Conservation (phyloP, 495 filamentous ascomycete species). For the Poronia punctata region DNA sequence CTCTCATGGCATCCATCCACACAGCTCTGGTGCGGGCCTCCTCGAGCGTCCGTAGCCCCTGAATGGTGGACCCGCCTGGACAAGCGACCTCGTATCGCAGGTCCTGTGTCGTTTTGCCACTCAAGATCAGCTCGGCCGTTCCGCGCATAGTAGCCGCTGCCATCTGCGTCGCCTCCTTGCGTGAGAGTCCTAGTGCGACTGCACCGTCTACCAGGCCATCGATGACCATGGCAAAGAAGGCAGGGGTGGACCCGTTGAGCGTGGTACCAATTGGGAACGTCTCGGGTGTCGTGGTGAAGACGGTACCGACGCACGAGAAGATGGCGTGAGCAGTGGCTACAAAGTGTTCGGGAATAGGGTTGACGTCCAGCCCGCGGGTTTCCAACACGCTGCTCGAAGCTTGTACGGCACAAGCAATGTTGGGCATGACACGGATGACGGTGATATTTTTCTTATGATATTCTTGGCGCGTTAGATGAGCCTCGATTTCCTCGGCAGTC, state of each 20-base stretch:
- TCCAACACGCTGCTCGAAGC: constrained; percentile 61
- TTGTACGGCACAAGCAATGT: constrained; percentile 49
- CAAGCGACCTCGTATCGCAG: constrained; percentile 58
- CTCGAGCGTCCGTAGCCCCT: constrained; percentile 53
- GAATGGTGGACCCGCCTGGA: constrained; percentile 60
- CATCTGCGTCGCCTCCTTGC: constrained; percentile 58
- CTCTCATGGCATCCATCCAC: constrained; percentile 5
- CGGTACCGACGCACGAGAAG: constrained; percentile 34
- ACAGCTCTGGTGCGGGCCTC: constrained; percentile 49
- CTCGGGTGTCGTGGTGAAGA: constrained; percentile 40
- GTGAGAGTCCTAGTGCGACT: constrained; percentile 58
- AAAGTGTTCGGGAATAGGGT: not conserved
- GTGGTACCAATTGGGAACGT: constrained; percentile 55
- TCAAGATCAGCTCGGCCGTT: constrained; percentile 50
- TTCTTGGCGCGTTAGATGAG: constrained; percentile 10
- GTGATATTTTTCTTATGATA: too few relatives aligned
- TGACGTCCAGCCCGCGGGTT: constrained; percentile 27
- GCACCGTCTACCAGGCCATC: constrained; percentile 58
- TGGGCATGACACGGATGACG: constrained; percentile 59
- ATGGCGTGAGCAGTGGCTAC: constrained; percentile 1
- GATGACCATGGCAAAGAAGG: constrained; percentile 55
- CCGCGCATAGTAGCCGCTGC: constrained; percentile 56
- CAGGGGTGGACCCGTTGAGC: constrained; percentile 58
- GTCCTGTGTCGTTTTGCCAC: constrained; percentile 51
- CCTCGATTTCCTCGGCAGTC: constrained; percentile 44